Percentiles rank a stretch among this genome's conserved stretches.
Conservation (phyloP, 1,284 basidiomycete species). For the Cutaneotrichosporon cavernicola region DNA sequence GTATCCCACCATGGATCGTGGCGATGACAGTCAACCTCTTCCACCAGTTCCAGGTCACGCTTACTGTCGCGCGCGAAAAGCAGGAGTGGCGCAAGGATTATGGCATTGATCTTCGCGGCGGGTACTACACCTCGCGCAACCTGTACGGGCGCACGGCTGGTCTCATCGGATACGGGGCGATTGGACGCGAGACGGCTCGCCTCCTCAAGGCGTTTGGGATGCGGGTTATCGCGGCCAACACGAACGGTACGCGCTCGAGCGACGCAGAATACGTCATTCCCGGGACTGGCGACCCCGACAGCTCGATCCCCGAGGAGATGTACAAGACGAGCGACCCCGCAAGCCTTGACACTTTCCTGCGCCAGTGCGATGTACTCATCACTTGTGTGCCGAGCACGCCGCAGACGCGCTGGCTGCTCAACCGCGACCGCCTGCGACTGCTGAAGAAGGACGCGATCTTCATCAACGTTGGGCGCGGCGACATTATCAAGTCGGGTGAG, state of each 20-base stretch:
- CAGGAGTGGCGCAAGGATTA: constrained; percentile 33
- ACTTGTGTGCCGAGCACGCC: constrained; percentile 45
- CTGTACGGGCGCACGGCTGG: constrained; percentile 44
- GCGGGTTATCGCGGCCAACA: constrained; percentile 50
- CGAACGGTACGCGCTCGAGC: constrained; percentile 35
- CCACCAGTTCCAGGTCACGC: constrained; percentile 42
- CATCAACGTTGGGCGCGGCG: constrained; percentile 49
- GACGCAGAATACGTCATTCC: constrained; percentile 47
- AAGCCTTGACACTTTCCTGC: constrained; percentile 43
- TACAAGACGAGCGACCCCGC: constrained; percentile 42
- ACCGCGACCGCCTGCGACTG: constrained; percentile 37
- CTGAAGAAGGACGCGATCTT: constrained; percentile 43
- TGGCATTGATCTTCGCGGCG: constrained; percentile 33
- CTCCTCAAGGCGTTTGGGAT: constrained; percentile 45
- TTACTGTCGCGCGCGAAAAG: constrained; percentile 35
- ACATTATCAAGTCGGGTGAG: constrained; percentile 39
- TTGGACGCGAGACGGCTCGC: constrained; percentile 47
- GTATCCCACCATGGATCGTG: constrained; percentile 47
- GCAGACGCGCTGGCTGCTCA: constrained; percentile 42
- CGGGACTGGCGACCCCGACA: constrained; percentile 46
- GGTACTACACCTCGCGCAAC: constrained; percentile 35
- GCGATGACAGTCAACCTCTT: constrained; percentile 38
- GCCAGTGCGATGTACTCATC: constrained; percentile 47
- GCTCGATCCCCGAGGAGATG: constrained; percentile 46
- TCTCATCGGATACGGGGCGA: constrained; percentile 44